Percentiles rank a stretch among this genome's conserved stretches.
phyloP scores from a whole-genome alignment of 2,329 filamentous ascomycete genomes.

The Cercospora sp. region DNA sequence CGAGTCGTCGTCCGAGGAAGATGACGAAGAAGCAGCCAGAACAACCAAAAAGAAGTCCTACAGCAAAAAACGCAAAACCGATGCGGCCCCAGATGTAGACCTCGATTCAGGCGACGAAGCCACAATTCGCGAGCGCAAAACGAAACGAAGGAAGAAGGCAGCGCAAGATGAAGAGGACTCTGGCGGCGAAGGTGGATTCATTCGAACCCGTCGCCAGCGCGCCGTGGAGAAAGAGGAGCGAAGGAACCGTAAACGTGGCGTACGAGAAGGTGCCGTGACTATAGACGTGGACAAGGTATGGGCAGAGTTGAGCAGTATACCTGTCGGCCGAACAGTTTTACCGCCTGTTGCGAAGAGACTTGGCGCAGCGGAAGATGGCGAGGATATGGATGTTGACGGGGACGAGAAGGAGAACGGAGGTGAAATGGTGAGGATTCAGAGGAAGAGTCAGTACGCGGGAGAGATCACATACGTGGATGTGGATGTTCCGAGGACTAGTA shows the following conservation, averaged over 20 bases:
- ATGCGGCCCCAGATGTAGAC: conserved; percentile 34
- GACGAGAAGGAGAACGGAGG: conserved; percentile 30
- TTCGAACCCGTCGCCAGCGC: conserved; percentile 56
- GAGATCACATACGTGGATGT: conserved; percentile 57
- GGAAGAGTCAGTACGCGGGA: conserved; percentile 59
- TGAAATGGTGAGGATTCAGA: conserved; percentile 57
- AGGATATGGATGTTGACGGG: conserved; percentile 27
- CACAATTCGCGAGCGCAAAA: conserved; percentile 53
- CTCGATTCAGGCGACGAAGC: conserved; percentile 59
- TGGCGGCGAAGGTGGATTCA: conserved; percentile 52
- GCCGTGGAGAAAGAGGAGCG: conserved; percentile 51
- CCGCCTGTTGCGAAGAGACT: conserved; percentile 11
- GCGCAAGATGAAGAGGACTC: conserved; percentile 37
- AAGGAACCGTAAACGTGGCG: conserved; percentile 48
- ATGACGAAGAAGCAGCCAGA: conserved; percentile 26
- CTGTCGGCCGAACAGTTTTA: conserved; percentile 32
- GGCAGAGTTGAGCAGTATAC: conserved; percentile 51
- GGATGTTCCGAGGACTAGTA: conserved; percentile 53
- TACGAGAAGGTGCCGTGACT: conserved; percentile 49
- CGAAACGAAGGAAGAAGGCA: conserved; percentile 42
- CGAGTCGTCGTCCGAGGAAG: conserved; percentile 41
- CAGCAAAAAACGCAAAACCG: conserved; percentile 42
- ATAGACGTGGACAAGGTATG: conserved; percentile 58
- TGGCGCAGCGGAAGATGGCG: conserved; percentile 9
- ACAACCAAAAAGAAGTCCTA: conserved; percentile 21